Evolutionary conservation across 2,329 filamentous ascomycete species (phyloP).

Genomic region (Aspergillus carbonarius): DNA sequence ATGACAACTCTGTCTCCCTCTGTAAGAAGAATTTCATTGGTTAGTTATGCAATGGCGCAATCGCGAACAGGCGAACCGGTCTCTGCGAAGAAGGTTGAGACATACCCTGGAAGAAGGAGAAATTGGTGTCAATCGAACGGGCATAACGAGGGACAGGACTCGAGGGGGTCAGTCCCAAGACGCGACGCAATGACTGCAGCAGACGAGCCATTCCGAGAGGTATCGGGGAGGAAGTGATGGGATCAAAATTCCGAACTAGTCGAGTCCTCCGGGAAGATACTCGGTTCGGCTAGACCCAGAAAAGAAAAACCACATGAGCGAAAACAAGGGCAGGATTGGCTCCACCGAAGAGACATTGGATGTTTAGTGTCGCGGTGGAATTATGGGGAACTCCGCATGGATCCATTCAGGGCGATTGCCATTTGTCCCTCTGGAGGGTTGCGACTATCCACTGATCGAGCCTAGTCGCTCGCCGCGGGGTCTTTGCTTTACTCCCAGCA

Average conservation of each 20-base stretch:
- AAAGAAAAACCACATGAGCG: neutral
- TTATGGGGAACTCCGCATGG: slow-evolving; percentile 14
- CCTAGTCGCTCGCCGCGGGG: slow-evolving; percentile 3
- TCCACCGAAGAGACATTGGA: slow-evolving; percentile 6
- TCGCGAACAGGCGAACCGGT: neutral
- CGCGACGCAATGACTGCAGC: slow-evolving; percentile 32
- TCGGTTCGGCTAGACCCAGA: slow-evolving; percentile 7
- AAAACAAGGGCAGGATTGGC: slow-evolving; percentile 1
- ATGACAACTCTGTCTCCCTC: slow-evolving; percentile 47
- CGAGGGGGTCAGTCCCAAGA: slow-evolving; percentile 27
- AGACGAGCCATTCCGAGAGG: slow-evolving; percentile 34
- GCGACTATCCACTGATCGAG: slow-evolving; percentile 5
- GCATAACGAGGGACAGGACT: slow-evolving; percentile 18
- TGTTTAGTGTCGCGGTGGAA: neutral
- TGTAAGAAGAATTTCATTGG: slow-evolving; percentile 13
- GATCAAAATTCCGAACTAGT: neutral
- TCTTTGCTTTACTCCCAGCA: neutral
- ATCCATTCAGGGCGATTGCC: slow-evolving; percentile 2
- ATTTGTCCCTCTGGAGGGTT: neutral
- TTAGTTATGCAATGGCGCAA: slow-evolving; percentile 2
- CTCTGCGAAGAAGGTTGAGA: neutral
- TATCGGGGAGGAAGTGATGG: too few species aligned
- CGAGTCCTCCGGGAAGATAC: neutral
- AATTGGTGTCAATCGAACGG: slow-evolving; percentile 38
- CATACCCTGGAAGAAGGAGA: slow-evolving; percentile 40